phyloP scores from a whole-genome alignment of 495 filamentous ascomycete genomes.

The Hyaloscypha hepaticicola region DNA sequence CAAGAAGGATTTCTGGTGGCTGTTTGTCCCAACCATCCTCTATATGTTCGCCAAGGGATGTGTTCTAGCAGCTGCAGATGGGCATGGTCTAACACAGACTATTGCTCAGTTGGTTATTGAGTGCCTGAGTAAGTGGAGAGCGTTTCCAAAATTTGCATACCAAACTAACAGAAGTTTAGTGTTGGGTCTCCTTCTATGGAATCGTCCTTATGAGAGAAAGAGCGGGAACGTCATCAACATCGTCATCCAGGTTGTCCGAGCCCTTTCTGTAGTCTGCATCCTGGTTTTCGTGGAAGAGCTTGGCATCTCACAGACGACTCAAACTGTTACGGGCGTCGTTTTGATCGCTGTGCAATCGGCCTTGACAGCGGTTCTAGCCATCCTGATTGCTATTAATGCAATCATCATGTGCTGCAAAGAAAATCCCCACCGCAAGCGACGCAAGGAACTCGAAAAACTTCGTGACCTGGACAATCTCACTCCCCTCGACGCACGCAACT shows the following conservation, averaged over 20 bases:
- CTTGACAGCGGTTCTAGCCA: conserved; percentile 79
- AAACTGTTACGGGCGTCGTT: conserved; percentile 85
- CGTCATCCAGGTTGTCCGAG: conserved; percentile 89
- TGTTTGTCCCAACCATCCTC: conserved; percentile 86
- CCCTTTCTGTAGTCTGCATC: conserved; percentile 85
- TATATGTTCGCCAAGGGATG: conserved; percentile 93
- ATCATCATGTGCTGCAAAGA: conserved; percentile 76
- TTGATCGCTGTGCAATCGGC: conserved; percentile 86
- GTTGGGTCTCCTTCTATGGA: conserved; percentile 73
- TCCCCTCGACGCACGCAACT: conserved; percentile 86
- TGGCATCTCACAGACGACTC: conserved; percentile 87
- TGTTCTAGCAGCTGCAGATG: conserved; percentile 83
- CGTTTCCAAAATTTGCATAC: conserved; percentile 28
- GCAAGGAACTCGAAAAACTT: conserved; percentile 86
- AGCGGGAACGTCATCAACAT: conserved; percentile 93
- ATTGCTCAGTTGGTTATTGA: conserved; percentile 80
- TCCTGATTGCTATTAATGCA: conserved; percentile 88
- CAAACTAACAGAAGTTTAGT: conserved; percentile 38
- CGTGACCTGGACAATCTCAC: conserved; percentile 86
- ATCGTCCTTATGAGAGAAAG: conserved; percentile 79
- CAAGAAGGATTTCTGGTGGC: conserved; percentile 92
- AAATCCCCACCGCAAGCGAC: conserved; percentile 83
- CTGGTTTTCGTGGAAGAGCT: conserved; percentile 93
- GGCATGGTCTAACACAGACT: conserved; percentile 80
- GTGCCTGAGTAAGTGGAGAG: conserved; percentile 45